Percentiles rank a stretch among this genome's conserved stretches.
phyloP scores from a whole-genome alignment of 2,329 filamentous ascomycete genomes.

The Scytalidium sp. region DNA sequence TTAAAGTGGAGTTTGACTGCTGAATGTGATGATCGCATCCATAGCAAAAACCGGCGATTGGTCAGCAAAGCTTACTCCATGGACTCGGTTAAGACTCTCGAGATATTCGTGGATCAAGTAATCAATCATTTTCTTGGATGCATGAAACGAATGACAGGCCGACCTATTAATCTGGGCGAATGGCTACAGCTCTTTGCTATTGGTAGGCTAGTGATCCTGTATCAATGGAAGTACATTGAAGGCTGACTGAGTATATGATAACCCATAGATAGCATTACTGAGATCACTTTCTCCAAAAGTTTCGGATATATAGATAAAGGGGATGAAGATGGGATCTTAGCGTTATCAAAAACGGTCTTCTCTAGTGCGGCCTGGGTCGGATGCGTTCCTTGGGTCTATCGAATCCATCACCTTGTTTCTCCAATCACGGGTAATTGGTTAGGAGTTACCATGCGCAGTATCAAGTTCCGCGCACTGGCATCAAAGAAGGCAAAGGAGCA shows the following conservation, averaged over 20 bases:
- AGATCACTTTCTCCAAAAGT: slow-evolving; percentile 36
- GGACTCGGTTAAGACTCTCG: neutral
- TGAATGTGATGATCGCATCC: neutral
- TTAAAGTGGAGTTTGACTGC: neutral
- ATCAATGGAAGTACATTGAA: neutral
- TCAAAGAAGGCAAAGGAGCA: neutral
- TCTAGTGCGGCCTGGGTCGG: neutral
- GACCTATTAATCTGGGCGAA: too few species aligned
- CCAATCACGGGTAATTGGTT: neutral
- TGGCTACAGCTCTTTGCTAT: neutral
- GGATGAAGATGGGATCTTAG: slow-evolving; percentile 33
- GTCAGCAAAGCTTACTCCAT: neutral
- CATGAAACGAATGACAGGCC: too few species aligned
- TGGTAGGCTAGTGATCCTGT: neutral
- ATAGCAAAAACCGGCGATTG: neutral
- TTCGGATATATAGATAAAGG: slow-evolving; percentile 42
- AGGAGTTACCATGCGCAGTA: neutral
- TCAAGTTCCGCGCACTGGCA: neutral
- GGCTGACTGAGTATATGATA: neutral
- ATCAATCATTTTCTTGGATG: neutral
- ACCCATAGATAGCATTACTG: slow-evolving; percentile 40
- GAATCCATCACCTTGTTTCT: neutral
- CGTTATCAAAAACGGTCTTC: slow-evolving; percentile 3
- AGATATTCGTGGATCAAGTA: neutral
- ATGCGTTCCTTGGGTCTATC: neutral